Evolutionary conservation across 2,329 filamentous ascomycete genomes (phyloP).

Genomic region (Xylaria polymorpha): DNA sequence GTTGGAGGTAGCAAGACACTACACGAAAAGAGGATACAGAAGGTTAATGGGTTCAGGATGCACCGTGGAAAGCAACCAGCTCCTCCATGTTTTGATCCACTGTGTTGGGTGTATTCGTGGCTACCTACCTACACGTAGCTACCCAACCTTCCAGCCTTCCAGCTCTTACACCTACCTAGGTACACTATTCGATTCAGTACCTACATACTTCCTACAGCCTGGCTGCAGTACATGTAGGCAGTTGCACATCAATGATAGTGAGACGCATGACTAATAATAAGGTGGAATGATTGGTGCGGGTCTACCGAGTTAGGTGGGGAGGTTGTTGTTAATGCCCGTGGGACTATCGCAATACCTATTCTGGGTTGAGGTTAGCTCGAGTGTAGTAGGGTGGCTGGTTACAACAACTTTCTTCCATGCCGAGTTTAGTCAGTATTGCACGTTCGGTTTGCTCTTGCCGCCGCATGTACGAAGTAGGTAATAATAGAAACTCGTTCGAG

Average conservation of each 20-base stretch:
- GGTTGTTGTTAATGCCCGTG: background rate
- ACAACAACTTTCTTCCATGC: constrained; percentile 19
- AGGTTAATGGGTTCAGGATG: background rate
- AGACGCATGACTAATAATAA: background rate
- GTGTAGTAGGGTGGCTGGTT: background rate
- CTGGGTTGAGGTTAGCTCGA: background rate
- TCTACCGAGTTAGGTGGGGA: background rate
- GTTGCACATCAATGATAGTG: background rate
- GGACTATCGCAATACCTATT: background rate
- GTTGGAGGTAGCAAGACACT: background rate
- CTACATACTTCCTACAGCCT: background rate
- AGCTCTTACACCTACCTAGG: too few relatives aligned
- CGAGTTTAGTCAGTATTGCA: background rate
- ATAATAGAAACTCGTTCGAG: too few relatives aligned
- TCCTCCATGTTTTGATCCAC: background rate
- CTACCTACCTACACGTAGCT: background rate
- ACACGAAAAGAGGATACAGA: background rate
- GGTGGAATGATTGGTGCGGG: background rate
- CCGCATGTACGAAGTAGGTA: too few relatives aligned
- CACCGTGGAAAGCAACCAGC: background rate
- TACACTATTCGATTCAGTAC: background rate
- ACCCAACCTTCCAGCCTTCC: too few relatives aligned
- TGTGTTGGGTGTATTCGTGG: background rate
- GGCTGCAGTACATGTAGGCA: background rate
- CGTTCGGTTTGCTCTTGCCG: background rate